Evolutionary conservation across 2,329 filamentous ascomycete genomes (phyloP).

Genomic region (Uncinocarpus reesii): DNA sequence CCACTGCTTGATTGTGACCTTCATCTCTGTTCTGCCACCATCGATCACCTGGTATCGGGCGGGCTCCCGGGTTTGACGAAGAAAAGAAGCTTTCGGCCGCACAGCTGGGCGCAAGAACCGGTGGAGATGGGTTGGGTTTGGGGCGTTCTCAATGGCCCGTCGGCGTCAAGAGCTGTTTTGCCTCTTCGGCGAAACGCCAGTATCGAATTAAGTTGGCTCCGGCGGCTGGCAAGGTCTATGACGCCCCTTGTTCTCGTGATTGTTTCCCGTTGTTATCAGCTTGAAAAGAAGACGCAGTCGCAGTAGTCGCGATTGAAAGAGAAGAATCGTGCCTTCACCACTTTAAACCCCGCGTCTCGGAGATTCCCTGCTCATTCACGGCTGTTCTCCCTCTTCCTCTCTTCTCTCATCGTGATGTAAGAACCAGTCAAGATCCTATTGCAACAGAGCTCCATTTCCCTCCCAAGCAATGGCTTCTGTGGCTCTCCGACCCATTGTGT

Average conservation of each 20-base stretch:
- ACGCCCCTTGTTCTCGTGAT: slow-evolving; percentile 2
- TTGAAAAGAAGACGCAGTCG: too few species aligned
- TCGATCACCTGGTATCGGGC: too few species aligned
- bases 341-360: background rate
- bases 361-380: background rate
- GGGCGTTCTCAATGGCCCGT: background rate
- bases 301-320: background rate
- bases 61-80: too few species aligned
- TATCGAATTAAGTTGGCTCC: background rate
- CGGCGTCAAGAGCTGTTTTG: background rate
- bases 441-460: background rate
- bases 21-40: slow-evolving; percentile 60
- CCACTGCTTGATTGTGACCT: slow-evolving; percentile 89
- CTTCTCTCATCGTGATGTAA: slow-evolving; percentile 22
- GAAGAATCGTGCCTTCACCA: too few species aligned
- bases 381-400: background rate
- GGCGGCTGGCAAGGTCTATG: background rate
- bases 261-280: too few species aligned
- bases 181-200: background rate
- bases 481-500: slow-evolving; percentile 23
- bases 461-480: slow-evolving; percentile 27
- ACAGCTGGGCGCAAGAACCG: background rate
- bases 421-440: slow-evolving; percentile 2
- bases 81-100: slow-evolving; percentile 8
- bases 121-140: slow-evolving; percentile 3